Evolutionary conservation across 2,329 filamentous ascomycete genomes (phyloP).

Genomic region (Arachnopeziza araneosa): DNA sequence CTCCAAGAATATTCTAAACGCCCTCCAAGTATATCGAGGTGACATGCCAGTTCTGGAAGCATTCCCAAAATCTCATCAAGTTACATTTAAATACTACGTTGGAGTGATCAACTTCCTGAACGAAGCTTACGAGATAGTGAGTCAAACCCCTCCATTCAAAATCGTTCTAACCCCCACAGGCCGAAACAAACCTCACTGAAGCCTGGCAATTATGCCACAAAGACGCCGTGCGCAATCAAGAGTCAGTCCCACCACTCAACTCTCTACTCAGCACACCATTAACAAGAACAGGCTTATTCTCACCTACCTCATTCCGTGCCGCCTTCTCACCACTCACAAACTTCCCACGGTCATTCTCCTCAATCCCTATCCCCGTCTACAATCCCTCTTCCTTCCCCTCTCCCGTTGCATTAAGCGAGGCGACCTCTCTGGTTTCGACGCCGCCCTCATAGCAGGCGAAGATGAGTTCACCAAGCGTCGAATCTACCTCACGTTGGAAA

Average conservation of each 20-base stretch:
- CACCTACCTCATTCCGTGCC: constrained; percentile 90
- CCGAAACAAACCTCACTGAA: constrained; percentile 72
- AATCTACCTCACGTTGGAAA: constrained; percentile 91
- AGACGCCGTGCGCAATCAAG: constrained; percentile 67
- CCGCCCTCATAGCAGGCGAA: constrained; percentile 73
- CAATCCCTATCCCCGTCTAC: constrained; percentile 67
- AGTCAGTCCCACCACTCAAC: constrained; percentile 48
- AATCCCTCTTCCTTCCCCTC: constrained; percentile 73
- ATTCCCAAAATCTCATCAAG: constrained; percentile 85
- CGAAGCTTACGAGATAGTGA: constrained; percentile 79
- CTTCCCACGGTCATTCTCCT: constrained; percentile 71
- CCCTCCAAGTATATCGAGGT: constrained; percentile 66
- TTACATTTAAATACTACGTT: constrained; percentile 95
- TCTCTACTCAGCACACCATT: not conserved
- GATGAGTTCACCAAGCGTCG: constrained; percentile 89
- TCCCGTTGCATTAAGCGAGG: constrained; percentile 74
- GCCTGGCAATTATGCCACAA: constrained; percentile 80
- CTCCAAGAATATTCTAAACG: constrained; percentile 83
- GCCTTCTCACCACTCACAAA: constrained; percentile 79
- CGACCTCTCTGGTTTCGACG: constrained; percentile 77
- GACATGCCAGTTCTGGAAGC: constrained; percentile 76
- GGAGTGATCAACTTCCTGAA: constrained; percentile 92
- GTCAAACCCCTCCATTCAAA: constrained; percentile 13
- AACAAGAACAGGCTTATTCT: constrained; percentile 65
- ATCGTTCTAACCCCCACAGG: constrained; percentile 39